Evolutionary conservation across 371 early-diverging fungal genomes (phyloP).

Genomic region (Actinomortierella wolfii): DNA sequence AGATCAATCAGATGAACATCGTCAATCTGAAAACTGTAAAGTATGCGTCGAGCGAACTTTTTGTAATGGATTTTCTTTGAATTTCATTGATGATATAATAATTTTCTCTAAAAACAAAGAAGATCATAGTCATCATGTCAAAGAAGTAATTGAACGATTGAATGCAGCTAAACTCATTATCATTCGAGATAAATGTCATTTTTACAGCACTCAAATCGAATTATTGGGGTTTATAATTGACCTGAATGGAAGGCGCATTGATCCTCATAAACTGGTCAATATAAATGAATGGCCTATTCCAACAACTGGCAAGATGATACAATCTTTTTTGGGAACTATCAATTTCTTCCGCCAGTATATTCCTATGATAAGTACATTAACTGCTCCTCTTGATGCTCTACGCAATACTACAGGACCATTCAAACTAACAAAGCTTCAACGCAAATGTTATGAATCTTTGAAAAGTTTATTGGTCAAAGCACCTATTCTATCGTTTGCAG

Average conservation of each 20-base stretch:
- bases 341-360: constrained; percentile 38
- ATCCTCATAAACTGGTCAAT: constrained; percentile 13
- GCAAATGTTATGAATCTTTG: constrained; percentile 1
- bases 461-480: constrained; percentile 1
- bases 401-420: constrained; percentile 11
- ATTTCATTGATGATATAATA: constrained; percentile 19
- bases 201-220: constrained; percentile 6
- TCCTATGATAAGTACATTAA: constrained; percentile 13
- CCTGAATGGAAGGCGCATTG: constrained; percentile 4
- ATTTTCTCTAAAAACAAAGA: constrained; percentile 2
- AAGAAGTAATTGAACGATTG: constrained; percentile 5
- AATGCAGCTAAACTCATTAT: constrained; percentile 14
- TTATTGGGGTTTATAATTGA: constrained; percentile 7
- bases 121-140: constrained; percentile 4
- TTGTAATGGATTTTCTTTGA: neutral
- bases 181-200: constrained; percentile 5
- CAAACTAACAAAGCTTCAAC: neutral
- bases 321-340: constrained; percentile 25
- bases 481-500: constrained; percentile 23
- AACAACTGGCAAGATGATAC: constrained; percentile 11
- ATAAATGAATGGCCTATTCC: constrained; percentile 10
- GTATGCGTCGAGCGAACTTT: too few relatives aligned
- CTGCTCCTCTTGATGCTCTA: constrained; percentile 32
- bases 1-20: too few relatives aligned
- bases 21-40: too few relatives aligned